phyloP scores from a whole-genome alignment of 2,329 filamentous ascomycete genomes.

The Grosmannia huntii region DNA sequence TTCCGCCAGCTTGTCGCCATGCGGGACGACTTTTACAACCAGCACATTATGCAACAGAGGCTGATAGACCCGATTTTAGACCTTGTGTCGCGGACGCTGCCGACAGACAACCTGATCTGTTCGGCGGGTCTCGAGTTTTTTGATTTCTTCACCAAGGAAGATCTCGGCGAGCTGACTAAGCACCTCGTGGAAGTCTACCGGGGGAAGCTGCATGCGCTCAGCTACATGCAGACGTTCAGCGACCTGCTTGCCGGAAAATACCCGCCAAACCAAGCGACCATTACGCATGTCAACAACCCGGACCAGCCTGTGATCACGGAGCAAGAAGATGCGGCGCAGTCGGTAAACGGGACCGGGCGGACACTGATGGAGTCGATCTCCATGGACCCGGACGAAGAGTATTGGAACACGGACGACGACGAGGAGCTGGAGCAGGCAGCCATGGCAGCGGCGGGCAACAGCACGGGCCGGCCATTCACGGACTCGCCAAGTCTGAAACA shows the following conservation, averaged over 20 bases:
- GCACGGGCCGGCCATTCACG: constrained; percentile 39
- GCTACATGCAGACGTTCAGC: constrained; percentile 75
- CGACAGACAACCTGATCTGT: constrained; percentile 83
- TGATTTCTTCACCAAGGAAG: constrained; percentile 74
- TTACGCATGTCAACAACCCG: not conserved
- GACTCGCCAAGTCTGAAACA: constrained; percentile 52
- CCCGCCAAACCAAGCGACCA: not conserved
- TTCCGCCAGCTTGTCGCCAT: constrained; percentile 77
- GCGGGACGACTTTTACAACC: constrained; percentile 84
- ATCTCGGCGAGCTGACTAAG: constrained; percentile 66
- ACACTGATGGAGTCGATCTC: constrained; percentile 14
- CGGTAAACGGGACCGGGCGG: constrained; percentile 2
- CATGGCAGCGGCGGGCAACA: constrained; percentile 2
- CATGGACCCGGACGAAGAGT: constrained; percentile 77
- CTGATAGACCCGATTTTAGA: constrained; percentile 76
- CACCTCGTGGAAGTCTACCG: constrained; percentile 78
- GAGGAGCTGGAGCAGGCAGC: constrained; percentile 40
- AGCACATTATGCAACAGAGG: constrained; percentile 68
- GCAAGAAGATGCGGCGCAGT: not conserved
- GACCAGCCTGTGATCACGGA: not conserved
- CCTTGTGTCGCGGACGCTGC: constrained; percentile 73
- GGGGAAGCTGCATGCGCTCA: constrained; percentile 61
- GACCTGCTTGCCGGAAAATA: constrained; percentile 40
- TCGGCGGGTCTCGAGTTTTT: constrained; percentile 92
- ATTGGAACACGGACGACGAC: constrained; percentile 80